Evolutionary conservation across 2,329 filamentous ascomycete species (phyloP), one percentile per base, ranked within the genome.

Genomic region (Plectosphaerella plurivora): DNA sequence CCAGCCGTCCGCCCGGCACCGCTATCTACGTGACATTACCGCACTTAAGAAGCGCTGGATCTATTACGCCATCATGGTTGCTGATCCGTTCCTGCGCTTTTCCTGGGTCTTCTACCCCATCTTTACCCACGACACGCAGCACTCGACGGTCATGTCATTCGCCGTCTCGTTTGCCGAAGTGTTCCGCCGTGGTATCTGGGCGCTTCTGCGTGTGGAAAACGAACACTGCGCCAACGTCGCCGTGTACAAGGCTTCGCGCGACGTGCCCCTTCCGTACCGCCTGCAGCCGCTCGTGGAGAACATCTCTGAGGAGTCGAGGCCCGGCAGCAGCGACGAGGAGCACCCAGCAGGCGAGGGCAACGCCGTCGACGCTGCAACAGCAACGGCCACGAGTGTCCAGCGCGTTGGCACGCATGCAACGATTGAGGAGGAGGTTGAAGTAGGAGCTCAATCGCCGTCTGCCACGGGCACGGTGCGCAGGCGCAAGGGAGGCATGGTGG

Each of bases 51-150:
- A 78, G 12, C 77, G 81, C 4, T 94, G 89, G 87, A 76, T 86
- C 42, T 99, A 99, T 74, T 99, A 97, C 66, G 68, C 71, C 5
- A 89, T 94, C 54, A 96, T 97, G 81, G 62, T 87, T 2, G 56
- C 92, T 37, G 91, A 99, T 65, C 88, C 92, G 0, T 77, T 96
- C 5, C 76, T 99, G 18, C 87, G 94, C 16, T 97, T 96, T 71
- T 88, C 89, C 56, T 97, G 94, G 94, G 87, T 97, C 54, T 89
- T 95, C 65, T 97, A 96, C 70, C 86, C 88, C 58, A 88, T 97
- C 55, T 95, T 90, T 67, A 85, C 86, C 1, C 74, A 87, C 56
- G 79, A 96, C 62, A 70, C 86, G 0, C 91, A 97, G 63, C 92
- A 97, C 67, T 93, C 88, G 2, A 88, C 89, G 3, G 67, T 91